phyloP scores from a whole-genome alignment of 345 rosid species.

The Zanthoxylum bungeanum region DNA sequence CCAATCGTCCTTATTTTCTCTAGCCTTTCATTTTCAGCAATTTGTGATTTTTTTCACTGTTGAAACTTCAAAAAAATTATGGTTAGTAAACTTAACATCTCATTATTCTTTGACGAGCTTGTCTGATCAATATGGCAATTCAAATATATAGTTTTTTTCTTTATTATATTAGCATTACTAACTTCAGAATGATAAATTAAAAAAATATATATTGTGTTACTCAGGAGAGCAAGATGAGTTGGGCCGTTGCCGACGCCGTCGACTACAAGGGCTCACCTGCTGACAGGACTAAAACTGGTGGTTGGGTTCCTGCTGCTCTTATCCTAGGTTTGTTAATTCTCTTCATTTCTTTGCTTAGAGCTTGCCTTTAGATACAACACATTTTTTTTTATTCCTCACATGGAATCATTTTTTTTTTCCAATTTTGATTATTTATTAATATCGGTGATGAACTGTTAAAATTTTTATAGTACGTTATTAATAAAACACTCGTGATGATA shows the following conservation, averaged over 20 bases:
- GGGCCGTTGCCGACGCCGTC: constrained; percentile 51
- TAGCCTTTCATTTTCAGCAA: no score
- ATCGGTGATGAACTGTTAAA: no score
- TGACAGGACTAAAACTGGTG: constrained; percentile 62
- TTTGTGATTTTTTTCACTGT: no score
- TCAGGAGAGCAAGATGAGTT: constrained; percentile 53
- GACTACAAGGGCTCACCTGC: constrained; percentile 55
- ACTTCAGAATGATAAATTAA: background rate
- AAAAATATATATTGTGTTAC: background rate
- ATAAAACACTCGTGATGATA: no score
- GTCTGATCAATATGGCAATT: background rate
- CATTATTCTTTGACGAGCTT: background rate
- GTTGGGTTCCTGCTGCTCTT: constrained; percentile 68
- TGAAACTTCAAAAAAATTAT: constrained; percentile 14
- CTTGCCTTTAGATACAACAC: constrained; percentile 4
- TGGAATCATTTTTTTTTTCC: background rate
- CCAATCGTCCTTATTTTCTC: background rate
- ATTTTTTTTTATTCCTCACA: no score
- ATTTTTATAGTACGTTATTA: no score
- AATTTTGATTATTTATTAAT: no score
- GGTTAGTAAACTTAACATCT: constrained; percentile 20
- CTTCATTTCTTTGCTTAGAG: background rate
- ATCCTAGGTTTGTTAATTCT: constrained; percentile 49
- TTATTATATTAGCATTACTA: background rate
- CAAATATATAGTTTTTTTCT: no score